These are phyloP conservation scores for Euphorbia pulcherrima DNA, from an alignment of 345 rosid genomes.

Conservation along the genomic window DNA sequence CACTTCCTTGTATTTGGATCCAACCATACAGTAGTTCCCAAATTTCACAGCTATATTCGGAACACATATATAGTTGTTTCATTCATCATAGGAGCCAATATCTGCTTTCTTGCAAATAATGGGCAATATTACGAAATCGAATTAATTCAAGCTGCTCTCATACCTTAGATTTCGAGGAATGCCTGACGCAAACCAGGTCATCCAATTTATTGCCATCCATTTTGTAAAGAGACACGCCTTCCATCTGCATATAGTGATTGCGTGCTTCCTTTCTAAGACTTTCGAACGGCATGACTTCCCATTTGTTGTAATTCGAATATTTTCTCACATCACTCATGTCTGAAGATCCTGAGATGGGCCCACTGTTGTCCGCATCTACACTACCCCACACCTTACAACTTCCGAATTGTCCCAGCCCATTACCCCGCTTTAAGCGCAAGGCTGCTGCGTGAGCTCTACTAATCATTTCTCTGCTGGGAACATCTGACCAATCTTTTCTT, in stretches of 20 bases:
- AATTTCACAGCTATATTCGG: neutral
- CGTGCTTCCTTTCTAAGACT: slow-evolving; percentile 84
- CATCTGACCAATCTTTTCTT: slow-evolving; percentile 75
- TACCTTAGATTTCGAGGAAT: slow-evolving; percentile 20
- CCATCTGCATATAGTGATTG: slow-evolving; percentile 72
- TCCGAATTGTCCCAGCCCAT: slow-evolving; percentile 61
- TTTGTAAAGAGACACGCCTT: slow-evolving; percentile 76
- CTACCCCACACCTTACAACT: slow-evolving; percentile 92
- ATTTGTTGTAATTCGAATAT: slow-evolving; percentile 74
- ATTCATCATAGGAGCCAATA: neutral
- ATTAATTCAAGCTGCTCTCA: neutral
- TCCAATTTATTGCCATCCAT: slow-evolving; percentile 97
- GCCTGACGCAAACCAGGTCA: slow-evolving; percentile 86
- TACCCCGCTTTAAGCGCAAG: slow-evolving; percentile 58
- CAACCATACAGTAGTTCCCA: neutral
- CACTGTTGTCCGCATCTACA: slow-evolving; percentile 45
- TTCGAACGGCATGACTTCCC: slow-evolving; percentile 77
- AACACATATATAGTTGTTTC: neutral
- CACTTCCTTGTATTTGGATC: neutral
- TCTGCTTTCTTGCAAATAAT: neutral
- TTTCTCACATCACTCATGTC: slow-evolving; percentile 75
- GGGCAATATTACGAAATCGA: too few species aligned
- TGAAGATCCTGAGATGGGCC: slow-evolving; percentile 71
- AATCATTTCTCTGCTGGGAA: slow-evolving; percentile 77
- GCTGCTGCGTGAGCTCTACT: slow-evolving; percentile 73